Percentiles rank a stretch among this genome's conserved stretches.
Conservation (phyloP, 2,329 filamentous ascomycete species). For the Diplodia mutila region DNA sequence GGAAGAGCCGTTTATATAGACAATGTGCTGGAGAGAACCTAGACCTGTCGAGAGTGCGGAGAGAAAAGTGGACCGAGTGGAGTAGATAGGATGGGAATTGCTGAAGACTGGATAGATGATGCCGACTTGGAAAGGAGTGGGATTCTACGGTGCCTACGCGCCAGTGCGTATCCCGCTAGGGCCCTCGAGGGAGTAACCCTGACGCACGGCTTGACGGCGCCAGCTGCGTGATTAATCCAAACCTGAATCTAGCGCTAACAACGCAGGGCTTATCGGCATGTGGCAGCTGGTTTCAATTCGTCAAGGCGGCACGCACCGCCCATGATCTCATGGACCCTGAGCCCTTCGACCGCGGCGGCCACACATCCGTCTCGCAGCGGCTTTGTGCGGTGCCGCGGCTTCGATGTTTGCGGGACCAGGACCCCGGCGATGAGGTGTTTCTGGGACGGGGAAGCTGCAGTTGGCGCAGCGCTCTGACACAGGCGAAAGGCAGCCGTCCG, state of each 20-base stretch:
- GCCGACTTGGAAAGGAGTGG: conserved; percentile 2
- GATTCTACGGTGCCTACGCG: conserved; percentile 15
- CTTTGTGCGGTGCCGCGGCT: conserved; percentile 7
- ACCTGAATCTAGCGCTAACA: conserved; percentile 21
- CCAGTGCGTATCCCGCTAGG: conserved; percentile 10
- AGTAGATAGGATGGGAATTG: conserved; percentile 1
- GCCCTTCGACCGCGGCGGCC: neutral
- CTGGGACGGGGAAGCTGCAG: neutral
- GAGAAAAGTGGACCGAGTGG: conserved; percentile 27
- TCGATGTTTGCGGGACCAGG: neutral
- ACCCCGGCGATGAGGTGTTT: neutral
- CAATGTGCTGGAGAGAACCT: neutral
- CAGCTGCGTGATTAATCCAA: conserved; percentile 26
- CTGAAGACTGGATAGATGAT: neutral
- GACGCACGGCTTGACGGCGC: conserved; percentile 22
- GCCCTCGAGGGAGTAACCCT: conserved; percentile 15
- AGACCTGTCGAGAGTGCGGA: conserved; percentile 23
- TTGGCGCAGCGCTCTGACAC: conserved; percentile 2
- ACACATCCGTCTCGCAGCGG: neutral
- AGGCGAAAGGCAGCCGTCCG: conserved; percentile 13
- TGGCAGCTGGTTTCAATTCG: conserved; percentile 6
- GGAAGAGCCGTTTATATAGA: conserved; percentile 19
- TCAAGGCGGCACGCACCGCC: conserved; percentile 7
- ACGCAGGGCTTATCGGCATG: conserved; percentile 23
- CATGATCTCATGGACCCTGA: conserved; percentile 24